phyloP scores from a whole-genome alignment of 1,284 basidiomycete genomes.

The Violaceomyces palustris region DNA sequence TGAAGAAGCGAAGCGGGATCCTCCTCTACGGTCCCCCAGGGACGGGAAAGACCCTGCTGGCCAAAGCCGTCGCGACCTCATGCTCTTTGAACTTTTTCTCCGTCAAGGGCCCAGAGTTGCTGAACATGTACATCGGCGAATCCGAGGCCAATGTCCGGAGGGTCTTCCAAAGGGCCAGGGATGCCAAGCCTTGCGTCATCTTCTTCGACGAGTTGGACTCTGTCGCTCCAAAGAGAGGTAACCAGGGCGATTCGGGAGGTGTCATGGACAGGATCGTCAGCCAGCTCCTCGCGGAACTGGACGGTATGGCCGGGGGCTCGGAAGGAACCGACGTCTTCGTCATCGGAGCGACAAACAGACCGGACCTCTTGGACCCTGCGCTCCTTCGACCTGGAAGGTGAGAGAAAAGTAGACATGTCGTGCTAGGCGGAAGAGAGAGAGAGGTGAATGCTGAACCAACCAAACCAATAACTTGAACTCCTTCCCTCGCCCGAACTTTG shows the following conservation, averaged over 20 bases:
- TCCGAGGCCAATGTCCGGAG: conserved; percentile 56
- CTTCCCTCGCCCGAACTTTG: no score
- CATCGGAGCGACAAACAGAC: conserved; percentile 56
- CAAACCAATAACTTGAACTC: no score
- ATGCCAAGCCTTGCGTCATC: conserved; percentile 56
- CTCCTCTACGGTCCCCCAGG: conserved; percentile 55
- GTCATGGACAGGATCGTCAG: conserved; percentile 57
- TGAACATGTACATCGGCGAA: conserved; percentile 58
- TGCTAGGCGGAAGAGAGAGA: no score
- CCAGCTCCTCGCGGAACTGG: conserved; percentile 56
- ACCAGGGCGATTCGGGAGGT: conserved; percentile 56
- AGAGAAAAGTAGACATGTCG: no score
- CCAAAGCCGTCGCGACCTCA: conserved; percentile 65
- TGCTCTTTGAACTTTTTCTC: conserved; percentile 57
- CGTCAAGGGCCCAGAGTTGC: conserved; percentile 56
- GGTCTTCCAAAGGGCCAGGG: conserved; percentile 55
- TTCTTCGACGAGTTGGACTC: conserved; percentile 57
- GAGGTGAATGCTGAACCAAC: no score
- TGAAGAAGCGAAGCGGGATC: conserved; percentile 87
- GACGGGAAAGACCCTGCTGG: conserved; percentile 56
- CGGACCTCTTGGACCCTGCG: conserved; percentile 56
- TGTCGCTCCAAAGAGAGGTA: conserved; percentile 56
- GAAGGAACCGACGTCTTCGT: conserved; percentile 56
- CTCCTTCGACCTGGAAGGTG: conserved; percentile 54
- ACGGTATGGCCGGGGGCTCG: conserved; percentile 54